Evolutionary conservation across 148 eudicot species (phyloP).

Genomic region (Nepenthes mirabilis): DNA sequence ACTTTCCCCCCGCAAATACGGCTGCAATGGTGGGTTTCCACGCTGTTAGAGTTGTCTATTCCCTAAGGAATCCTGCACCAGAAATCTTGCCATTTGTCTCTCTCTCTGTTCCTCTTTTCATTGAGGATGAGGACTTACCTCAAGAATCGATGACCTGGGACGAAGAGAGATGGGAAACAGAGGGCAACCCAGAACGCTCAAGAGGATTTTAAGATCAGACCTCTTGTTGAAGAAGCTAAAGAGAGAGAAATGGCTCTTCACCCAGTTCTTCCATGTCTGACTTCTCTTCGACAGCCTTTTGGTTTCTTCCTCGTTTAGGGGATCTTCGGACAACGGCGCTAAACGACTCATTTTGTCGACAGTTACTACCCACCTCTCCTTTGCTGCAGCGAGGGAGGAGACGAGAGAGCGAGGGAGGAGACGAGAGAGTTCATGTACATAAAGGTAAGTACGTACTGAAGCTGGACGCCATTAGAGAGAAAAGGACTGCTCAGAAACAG

Average conservation of each 20-base stretch:
- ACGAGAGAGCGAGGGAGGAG: background rate
- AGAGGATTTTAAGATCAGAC: constrained; percentile 66
- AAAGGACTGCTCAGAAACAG: too few species aligned
- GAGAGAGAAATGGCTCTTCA: constrained; percentile 35
- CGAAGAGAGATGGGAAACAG: constrained; percentile 58
- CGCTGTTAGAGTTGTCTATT: background rate
- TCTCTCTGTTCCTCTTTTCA: background rate
- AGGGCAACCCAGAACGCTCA: constrained; percentile 92
- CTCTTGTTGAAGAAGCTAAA: constrained; percentile 39
- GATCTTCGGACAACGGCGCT: constrained; percentile 10
- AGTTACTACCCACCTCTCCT: background rate
- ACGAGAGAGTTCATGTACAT: background rate
- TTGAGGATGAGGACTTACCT: constrained; percentile 19
- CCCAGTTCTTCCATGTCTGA: constrained; percentile 56
- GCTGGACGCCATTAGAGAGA: too few species aligned
- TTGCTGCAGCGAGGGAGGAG: background rate
- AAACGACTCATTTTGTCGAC: constrained; percentile 8
- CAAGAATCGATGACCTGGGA: constrained; percentile 16
- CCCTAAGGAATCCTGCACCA: background rate
- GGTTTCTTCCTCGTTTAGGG: constrained; percentile 35
- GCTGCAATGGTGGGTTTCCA: too few species aligned
- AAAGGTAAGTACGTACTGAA: too few species aligned
- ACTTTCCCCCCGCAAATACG: too few species aligned
- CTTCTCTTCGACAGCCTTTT: constrained; percentile 30
- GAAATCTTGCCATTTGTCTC: too few species aligned